A percentile compares a stretch with the other conserved stretches of the same genome.
Conservation (phyloP, 352 stramenopile species). For the Phytophthora vignae region DNA sequence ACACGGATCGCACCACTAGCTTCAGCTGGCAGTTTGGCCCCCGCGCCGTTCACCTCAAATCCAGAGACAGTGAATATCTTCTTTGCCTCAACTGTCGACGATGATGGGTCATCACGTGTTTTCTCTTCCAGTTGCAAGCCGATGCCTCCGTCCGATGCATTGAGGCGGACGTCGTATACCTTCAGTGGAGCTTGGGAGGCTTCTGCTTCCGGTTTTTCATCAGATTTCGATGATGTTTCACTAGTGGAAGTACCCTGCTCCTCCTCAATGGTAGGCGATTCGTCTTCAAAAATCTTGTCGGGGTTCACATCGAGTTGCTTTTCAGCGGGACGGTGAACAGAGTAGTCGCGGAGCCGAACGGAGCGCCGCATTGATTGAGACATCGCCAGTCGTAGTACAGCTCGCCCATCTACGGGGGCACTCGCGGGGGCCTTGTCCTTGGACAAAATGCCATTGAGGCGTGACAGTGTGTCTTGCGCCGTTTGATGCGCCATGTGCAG, state of each 20-base stretch:
- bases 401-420: slow-evolving; percentile 36
- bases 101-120: not conserved
- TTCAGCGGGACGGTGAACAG: slow-evolving; percentile 39
- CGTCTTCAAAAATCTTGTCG: slow-evolving; percentile 75
- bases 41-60: slow-evolving; percentile 73
- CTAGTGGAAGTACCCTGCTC: not conserved
- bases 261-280: slow-evolving; percentile 24
- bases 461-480: slow-evolving; percentile 69
- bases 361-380: slow-evolving; percentile 70
- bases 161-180: slow-evolving; percentile 65
- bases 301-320: slow-evolving; percentile 63
- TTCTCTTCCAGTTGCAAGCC: slow-evolving; percentile 66
- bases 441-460: slow-evolving; percentile 66
- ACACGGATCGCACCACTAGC: slow-evolving; percentile 70
- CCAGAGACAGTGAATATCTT: slow-evolving; percentile 58
- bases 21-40: slow-evolving; percentile 71
- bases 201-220: slow-evolving; percentile 6
- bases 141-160: slow-evolving; percentile 75
- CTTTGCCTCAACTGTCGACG: slow-evolving; percentile 12
- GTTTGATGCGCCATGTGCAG: slow-evolving; percentile 65
- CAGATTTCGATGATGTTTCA: not conserved
- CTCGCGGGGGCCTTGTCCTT: slow-evolving; percentile 43
- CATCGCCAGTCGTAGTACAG: slow-evolving; percentile 48
- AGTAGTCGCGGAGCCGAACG: slow-evolving; percentile 69
- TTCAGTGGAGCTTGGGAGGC: slow-evolving; percentile 35